Evolutionary conservation across 176 grass and related monocot genomes (phyloP).

Genomic region (Elaeis guineensis): DNA sequence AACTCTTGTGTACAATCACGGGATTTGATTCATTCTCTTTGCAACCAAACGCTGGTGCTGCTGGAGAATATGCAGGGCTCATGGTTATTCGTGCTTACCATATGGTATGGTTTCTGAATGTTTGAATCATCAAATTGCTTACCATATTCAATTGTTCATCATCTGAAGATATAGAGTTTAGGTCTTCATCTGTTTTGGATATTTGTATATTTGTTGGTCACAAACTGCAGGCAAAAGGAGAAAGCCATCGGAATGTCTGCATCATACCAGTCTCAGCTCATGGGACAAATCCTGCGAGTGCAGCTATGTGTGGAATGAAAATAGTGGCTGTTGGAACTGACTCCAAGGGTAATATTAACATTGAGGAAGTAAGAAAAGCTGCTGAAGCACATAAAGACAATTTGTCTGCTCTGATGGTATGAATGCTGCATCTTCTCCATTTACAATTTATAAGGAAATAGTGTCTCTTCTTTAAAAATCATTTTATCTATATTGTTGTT

Average conservation of each 20-base stretch:
- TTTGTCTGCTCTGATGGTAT: slow-evolving; percentile 92
- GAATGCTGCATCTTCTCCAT: not conserved
- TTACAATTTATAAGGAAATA: not conserved
- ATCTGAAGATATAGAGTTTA: too few species aligned
- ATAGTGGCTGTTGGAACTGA: slow-evolving; percentile 98
- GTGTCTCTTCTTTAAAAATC: too few species aligned
- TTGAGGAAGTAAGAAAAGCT: slow-evolving; percentile 82
- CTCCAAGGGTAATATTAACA: slow-evolving; percentile 98
- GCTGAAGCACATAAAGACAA: slow-evolving; percentile 90
- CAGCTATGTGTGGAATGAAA: slow-evolving; percentile 99
- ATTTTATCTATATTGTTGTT: too few species aligned
- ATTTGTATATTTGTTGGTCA: not conserved
- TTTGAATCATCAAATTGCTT: not conserved
- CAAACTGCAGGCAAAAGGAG: slow-evolving; percentile 66
- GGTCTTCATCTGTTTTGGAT: not conserved
- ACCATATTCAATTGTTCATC: too few species aligned
- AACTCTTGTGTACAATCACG: slow-evolving; percentile 76
- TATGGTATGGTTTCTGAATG: slow-evolving; percentile 27
- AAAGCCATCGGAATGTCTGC: slow-evolving; percentile 87
- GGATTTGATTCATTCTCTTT: slow-evolving; percentile 98
- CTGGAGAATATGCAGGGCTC: slow-evolving; percentile 95
- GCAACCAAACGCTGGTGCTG: slow-evolving; percentile 99
- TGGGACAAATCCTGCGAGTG: slow-evolving; percentile 96
- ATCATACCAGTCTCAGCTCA: slow-evolving; percentile 98
- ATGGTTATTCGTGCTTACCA: slow-evolving; percentile 99